Evolutionary conservation across 139 green algal species (phyloP), one percentile per base, ranked within the genome.

Genomic region (Penium margaritaceum): DNA sequence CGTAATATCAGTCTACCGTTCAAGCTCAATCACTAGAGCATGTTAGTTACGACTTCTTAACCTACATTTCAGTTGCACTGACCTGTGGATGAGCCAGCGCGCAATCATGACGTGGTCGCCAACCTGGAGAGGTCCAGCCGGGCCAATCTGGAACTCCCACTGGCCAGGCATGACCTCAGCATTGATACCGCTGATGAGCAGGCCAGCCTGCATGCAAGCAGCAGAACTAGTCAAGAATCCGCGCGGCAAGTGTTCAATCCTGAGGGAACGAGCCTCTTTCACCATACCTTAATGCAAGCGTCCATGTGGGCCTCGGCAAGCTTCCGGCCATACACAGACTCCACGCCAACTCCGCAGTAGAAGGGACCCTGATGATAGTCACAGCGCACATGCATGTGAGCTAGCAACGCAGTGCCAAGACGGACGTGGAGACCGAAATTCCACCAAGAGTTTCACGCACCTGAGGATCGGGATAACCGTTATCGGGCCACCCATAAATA

Each of bases 121-220:
- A 53, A 84, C 85, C 46, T 85, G 77, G 53, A 97, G 96, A 78
- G 91, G 91, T 14, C 76, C 83, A 85, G 83, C 91, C 51, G 93
- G 93, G 35, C 93, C 93, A 14, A 98, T 90, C 84, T 92, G 85
- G 87, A 95, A 98, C 89, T 98, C 94, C 94, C 94, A 98, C 83
- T 98, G 93, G 0, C 88, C 85, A 32, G 94, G 93, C 89, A 99
- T 95, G 46, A 99, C 94, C 90, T 99, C 94, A 1, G 89, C 94
- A 74, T 99, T 99, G 43, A 96, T 81, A 65, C 93, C 94, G 15
- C 78, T 90, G 85, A 98, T 94, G 47, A 93, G 88, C 74, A 99
- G 80, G 55, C 93, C 93, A 2, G 94, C 85, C 51, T 87, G 69
- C 27, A 67, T n/a, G n/a, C n/a, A n/a, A n/a, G n/a, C n/a, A n/a